Percentiles rank a stretch among this genome's conserved stretches.
Evolutionary conservation across 1,284 basidiomycete genomes (phyloP).

Genomic region (Hemileia vastatrix): DNA sequence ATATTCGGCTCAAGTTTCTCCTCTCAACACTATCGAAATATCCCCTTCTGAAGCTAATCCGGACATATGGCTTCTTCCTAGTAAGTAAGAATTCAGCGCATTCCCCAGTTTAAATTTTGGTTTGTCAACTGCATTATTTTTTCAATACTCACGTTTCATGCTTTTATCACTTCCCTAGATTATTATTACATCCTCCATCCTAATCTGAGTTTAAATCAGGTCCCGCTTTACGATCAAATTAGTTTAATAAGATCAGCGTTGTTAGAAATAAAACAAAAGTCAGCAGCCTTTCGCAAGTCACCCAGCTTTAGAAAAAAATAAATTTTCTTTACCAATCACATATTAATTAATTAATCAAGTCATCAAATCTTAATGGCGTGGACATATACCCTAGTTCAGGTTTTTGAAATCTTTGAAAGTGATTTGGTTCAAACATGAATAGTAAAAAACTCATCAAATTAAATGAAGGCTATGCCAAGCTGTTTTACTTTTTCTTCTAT

Average conservation of each 20-base stretch:
- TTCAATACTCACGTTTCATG: not conserved
- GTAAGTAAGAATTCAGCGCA: not conserved
- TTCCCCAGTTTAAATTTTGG: not conserved
- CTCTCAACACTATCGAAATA: not conserved
- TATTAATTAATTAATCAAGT: too few relatives aligned
- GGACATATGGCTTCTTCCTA: not conserved
- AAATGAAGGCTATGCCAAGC: too few relatives aligned
- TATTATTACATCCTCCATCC: constrained; percentile 10
- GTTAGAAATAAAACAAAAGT: not conserved
- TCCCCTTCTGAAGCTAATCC: not conserved
- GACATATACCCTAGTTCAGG: too few relatives aligned
- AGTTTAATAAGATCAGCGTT: not conserved
- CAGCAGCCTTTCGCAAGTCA: too few relatives aligned
- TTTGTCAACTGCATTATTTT: not conserved
- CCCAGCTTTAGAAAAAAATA: too few relatives aligned
- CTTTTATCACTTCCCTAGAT: not conserved
- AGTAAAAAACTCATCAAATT: too few relatives aligned
- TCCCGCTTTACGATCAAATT: not conserved
- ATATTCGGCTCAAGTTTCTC: not conserved
- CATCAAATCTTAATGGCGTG: too few relatives aligned
- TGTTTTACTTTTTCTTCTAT: too few relatives aligned
- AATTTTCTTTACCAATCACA: too few relatives aligned
- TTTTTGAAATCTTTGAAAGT: too few relatives aligned
- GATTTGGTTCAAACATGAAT: too few relatives aligned
- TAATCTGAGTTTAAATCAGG: not conserved